Base-by-base conservation (phyloP, 371 early-diverging fungal species). In the Lichtheimia ornata region DNA sequence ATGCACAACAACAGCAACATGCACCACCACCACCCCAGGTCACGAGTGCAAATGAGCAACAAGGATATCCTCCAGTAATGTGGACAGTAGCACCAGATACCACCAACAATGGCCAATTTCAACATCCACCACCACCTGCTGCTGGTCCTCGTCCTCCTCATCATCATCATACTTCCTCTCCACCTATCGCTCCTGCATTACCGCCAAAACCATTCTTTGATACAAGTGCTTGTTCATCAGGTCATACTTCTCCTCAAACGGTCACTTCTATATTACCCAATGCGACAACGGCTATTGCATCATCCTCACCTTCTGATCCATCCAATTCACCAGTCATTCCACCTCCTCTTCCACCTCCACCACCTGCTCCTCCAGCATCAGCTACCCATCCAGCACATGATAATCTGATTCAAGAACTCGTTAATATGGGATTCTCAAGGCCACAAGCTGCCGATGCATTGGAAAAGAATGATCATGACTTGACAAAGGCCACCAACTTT, bases 381-480 rank as follows among this genome's bases (percentile, higher is more conserved):
- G 18, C 5, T 5, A n/a, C n/a, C 7, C 59, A 50, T 17, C 42
- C 22, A 53, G 2, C 53, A 9, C 52, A 52, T 42, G 69, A 68
- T 40, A 56, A 63, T 22, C 44, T 67, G 44, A 60, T 78, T 49
- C 75, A 82, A 55, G 86, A 86, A 15, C 66, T 93, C 40, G 73
- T 84, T 40, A 84, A 83, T 59, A 92, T 93, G 92, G 94, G 94
- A 0, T 93, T 93, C 67, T 81, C 88, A 5, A 73, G 81, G n/a
- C 78, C 82, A 11, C 91, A 91, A 67, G 89, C 92, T 18, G 79
- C 86, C 12, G 88, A 87, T 13, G 92, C 94, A 3, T 76, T 93
- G 56, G 87, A 91, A 62, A 90, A 85, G 79, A 90, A 87, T 63
- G 91, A 91, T 54, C 81, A 88, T 65, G 91, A 93, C 67, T 69